A percentile compares a stretch with the other conserved stretches of the same genome.
phyloP scores from a whole-genome alignment of 2,329 filamentous ascomycete genomes.

The Aspergillus quadricinctus region DNA sequence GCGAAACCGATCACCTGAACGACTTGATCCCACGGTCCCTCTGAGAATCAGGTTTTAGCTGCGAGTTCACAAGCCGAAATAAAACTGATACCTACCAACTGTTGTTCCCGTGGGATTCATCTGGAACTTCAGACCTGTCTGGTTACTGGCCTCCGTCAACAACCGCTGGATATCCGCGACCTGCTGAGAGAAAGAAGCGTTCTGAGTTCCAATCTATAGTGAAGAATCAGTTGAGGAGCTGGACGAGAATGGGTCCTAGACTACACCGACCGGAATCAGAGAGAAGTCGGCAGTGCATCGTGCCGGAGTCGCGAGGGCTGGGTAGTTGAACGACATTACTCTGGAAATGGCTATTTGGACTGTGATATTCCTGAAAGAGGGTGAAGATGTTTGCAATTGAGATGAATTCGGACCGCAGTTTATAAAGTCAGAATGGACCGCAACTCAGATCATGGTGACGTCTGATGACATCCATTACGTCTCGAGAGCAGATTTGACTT shows the following conservation, averaged over 20 bases:
- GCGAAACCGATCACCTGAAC: constrained; percentile 74
- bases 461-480: background rate
- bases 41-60: constrained; percentile 41
- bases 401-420: background rate
- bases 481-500: background rate
- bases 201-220: constrained; percentile 63
- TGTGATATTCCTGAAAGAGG: background rate
- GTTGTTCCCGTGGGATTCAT: constrained; percentile 92
- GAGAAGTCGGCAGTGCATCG: constrained; percentile 82
- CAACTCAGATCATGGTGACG: background rate
- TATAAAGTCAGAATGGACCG: background rate
- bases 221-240: background rate
- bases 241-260: background rate
- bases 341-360: background rate
- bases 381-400: background rate
- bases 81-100: constrained; percentile 55
- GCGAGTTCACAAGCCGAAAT: background rate
- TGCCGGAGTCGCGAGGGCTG: constrained; percentile 53
- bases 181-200: constrained; percentile 68
- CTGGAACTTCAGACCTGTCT: constrained; percentile 68
- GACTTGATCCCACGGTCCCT: constrained; percentile 82
- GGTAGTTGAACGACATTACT: constrained; percentile 12
- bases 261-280: constrained; percentile 56
- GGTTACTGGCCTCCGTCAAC: constrained; percentile 69
- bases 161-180: constrained; percentile 80